Conservation (phyloP, 2,329 filamentous ascomycete genomes). For the Mollisia scopiformis region DNA sequence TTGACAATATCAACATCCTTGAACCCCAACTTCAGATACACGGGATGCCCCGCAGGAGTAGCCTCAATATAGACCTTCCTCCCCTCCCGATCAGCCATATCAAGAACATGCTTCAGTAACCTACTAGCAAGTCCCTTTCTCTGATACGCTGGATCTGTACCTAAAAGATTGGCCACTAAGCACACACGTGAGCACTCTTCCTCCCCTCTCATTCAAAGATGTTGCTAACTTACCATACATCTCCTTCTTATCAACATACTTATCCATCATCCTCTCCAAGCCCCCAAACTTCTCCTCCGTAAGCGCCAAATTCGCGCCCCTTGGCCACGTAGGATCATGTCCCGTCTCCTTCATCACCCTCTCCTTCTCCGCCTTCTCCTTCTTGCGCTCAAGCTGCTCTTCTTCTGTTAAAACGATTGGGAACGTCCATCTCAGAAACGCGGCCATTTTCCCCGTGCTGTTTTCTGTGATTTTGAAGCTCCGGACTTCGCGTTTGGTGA, state of each 20-base stretch:
- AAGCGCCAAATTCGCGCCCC: slow-evolving; percentile 36
- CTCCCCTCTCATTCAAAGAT: not conserved
- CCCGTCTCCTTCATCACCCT: slow-evolving; percentile 5
- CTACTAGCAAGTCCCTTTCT: slow-evolving; percentile 40
- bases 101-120: slow-evolving; percentile 40
- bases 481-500: slow-evolving; percentile 34
- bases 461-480: slow-evolving; percentile 40
- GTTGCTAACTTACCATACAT: slow-evolving; percentile 38
- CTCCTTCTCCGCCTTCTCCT: slow-evolving; percentile 6
- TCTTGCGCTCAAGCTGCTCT: slow-evolving; percentile 12
- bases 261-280: slow-evolving; percentile 32
- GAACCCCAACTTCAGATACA: slow-evolving; percentile 45
- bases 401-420: slow-evolving; percentile 33
- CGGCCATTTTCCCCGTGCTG: slow-evolving; percentile 33
- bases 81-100: slow-evolving; percentile 39
- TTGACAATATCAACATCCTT: slow-evolving; percentile 35
- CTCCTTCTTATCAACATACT: slow-evolving; percentile 34
- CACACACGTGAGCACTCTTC: slow-evolving; percentile 2
- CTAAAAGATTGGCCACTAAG: slow-evolving; percentile 42
- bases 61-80: slow-evolving; percentile 43
- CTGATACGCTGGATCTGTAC: slow-evolving; percentile 39
- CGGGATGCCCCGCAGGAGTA: slow-evolving; percentile 38
- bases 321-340: slow-evolving; percentile 29
- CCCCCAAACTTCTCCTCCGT: slow-evolving; percentile 36
- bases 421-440: slow-evolving; percentile 40